phyloP scores from a whole-genome alignment of 371 early-diverging fungal species.

The Lichtheimia corymbifera region DNA sequence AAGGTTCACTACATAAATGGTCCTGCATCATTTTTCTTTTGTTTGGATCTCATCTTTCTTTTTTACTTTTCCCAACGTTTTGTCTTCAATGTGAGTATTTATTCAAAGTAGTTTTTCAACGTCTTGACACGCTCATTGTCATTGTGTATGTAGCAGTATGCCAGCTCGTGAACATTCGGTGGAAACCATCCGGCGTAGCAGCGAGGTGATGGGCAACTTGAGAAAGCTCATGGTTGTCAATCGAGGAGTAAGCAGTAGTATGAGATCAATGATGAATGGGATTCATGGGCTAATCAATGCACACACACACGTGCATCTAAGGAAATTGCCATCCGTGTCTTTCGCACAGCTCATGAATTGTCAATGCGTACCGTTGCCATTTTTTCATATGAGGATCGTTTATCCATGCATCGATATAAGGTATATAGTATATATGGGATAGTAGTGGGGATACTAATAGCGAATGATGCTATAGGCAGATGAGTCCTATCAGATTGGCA shows the following conservation, averaged over 20 bases:
- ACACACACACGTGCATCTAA: slow-evolving; percentile 9
- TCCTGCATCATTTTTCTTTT: too few relatives aligned
- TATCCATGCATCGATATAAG: slow-evolving; percentile 93
- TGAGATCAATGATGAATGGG: too few relatives aligned
- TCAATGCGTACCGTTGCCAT: slow-evolving; percentile 89
- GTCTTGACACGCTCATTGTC: neutral
- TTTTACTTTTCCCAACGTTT: neutral
- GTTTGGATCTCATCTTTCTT: slow-evolving; percentile 1
- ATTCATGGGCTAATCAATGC: too few relatives aligned
- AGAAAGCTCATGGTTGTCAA: slow-evolving; percentile 67
- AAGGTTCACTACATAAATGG: too few relatives aligned
- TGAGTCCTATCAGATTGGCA: slow-evolving; percentile 91
- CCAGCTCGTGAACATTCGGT: slow-evolving; percentile 59
- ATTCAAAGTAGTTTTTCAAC: too few relatives aligned
- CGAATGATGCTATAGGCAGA: slow-evolving; percentile 64
- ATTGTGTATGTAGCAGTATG: slow-evolving; percentile 8
- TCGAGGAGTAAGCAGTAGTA: slow-evolving; percentile 55
- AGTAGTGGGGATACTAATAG: neutral
- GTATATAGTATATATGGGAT: slow-evolving; percentile 27
- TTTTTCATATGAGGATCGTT: slow-evolving; percentile 88
- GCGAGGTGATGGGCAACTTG: slow-evolving; percentile 50
- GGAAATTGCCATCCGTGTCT: slow-evolving; percentile 93
- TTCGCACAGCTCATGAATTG: slow-evolving; percentile 90
- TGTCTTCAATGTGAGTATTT: too few relatives aligned
- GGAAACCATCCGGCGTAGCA: slow-evolving; percentile 64